A percentile compares a stretch with the other conserved stretches of the same genome.
phyloP scores from a whole-genome alignment of 108 stramenopile genomes.

The Discostella stelligeroides region DNA sequence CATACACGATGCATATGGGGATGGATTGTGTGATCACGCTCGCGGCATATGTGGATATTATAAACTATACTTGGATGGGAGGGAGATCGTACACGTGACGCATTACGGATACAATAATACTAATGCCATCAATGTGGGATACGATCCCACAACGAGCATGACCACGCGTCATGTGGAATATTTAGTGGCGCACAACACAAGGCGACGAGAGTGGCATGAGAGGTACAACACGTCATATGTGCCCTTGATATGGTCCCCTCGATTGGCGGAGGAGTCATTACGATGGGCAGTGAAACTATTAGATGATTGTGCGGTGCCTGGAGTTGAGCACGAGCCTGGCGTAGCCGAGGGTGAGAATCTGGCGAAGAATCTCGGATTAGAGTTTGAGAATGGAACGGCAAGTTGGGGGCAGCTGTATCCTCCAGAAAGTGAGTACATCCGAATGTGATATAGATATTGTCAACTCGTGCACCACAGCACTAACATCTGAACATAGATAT shows the following conservation, averaged over 20 bases:
- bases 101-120: constrained; percentile 10
- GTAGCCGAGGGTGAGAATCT: constrained; percentile 31
- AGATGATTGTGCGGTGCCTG: constrained; percentile 23
- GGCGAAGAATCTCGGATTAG: constrained; percentile 28
- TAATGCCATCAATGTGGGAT: constrained; percentile 26
- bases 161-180: constrained; percentile 18
- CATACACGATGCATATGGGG: constrained; percentile 25
- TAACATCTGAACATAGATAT: not conserved
- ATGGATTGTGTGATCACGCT: constrained; percentile 9
- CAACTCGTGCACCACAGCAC: not conserved
- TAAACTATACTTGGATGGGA: constrained; percentile 22
- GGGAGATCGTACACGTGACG: constrained; percentile 18
- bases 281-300: constrained; percentile 22
- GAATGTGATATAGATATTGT: not conserved
- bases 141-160: constrained; percentile 17
- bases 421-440: constrained; percentile 15
- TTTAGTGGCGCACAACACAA: constrained; percentile 33
- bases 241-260: constrained; percentile 31
- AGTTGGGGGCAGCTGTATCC: constrained; percentile 35
- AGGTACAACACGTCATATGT: constrained; percentile 36
- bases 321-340: constrained; percentile 28
- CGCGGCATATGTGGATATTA: constrained; percentile 16
- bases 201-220: constrained; percentile 28
- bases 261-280: constrained; percentile 21
- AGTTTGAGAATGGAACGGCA: constrained; percentile 3